Base-by-base conservation (phyloP, 805 yeast species). In the Isabelozyma heimii region DNA sequence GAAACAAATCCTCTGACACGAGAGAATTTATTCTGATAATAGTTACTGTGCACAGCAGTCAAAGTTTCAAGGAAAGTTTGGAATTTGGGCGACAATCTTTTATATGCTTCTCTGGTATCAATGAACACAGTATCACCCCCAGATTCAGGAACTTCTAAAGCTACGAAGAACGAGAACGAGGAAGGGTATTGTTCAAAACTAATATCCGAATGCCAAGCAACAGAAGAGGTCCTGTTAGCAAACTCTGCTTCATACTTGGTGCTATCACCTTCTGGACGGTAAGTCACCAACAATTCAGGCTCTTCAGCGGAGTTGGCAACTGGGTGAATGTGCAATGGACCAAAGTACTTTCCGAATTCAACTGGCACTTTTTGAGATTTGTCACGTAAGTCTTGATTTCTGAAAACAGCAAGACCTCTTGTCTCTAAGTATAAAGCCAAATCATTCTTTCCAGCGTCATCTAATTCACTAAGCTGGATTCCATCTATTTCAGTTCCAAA, bases 101-200 rank as follows among this genome's bases (percentile, higher is more conserved):
- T 55, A 53, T 59, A 62, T 3, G 67, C 67, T 37, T 57, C 65
- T 53, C 63, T 55, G n/a, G 55, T 50, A 47, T 60, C 64, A 16
- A 58, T 43, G 48, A 59, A 62, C 10, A 61, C 63, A 5, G 67
- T 62, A 47, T 62, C 67, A 30, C 67, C 67, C 35, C 67, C 67
- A 3, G 57, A 48, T 15, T 53, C 50, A 8, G 67, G 67, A 13
- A 61, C 63, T 45, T 61, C 63, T 52, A 60, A 56, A 8, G 61
- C 62, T 37, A 58, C 63, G 39, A 62, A 61, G 45, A 60, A 52
- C 12, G 62, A 53, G 48, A 61, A 60, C 5, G 63, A 58, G 8
- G 67, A 48, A 1, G 67, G 67, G 43, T 59, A 59, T 38, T 59
- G 51, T 39, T 61, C 67, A 48, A 59, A 61, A 45, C 59, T 52